Evolutionary conservation across 177 flowering plant species (phyloP).

Genomic region (Vitis hybrid): DNA sequence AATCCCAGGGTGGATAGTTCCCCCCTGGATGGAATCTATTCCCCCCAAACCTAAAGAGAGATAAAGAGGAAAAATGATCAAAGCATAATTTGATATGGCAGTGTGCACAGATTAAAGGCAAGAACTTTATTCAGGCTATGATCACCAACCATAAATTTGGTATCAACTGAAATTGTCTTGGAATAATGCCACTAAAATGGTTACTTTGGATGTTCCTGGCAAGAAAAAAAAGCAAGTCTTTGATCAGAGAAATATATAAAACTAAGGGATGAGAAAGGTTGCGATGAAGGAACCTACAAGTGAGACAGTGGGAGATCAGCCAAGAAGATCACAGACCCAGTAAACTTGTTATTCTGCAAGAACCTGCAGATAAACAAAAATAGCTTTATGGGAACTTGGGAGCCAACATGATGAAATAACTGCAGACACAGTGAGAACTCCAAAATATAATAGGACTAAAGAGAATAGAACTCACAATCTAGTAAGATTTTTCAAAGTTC

Average conservation of each 20-base stretch:
- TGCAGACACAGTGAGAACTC: background rate
- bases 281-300: conserved; percentile 45
- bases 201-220: conserved; percentile 79
- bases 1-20: conserved; percentile 60
- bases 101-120: background rate
- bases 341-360: conserved; percentile 68
- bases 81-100: background rate
- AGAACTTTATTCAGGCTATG: background rate
- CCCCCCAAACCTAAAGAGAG: conserved; percentile 59
- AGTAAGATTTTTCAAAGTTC: conserved; percentile 53
- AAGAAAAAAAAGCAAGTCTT: conserved; percentile 8
- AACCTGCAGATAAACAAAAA: conserved; percentile 44
- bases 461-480: conserved; percentile 50
- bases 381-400: background rate
- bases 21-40: conserved; percentile 48
- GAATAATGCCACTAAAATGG: conserved; percentile 76
- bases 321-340: conserved; percentile 73
- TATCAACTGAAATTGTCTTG: conserved; percentile 57
- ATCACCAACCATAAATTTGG: conserved; percentile 55
- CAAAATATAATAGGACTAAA: background rate
- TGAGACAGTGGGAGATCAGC: conserved; percentile 61
- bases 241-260: background rate
- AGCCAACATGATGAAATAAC: background rate
- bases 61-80: conserved; percentile 1
- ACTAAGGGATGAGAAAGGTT: background rate